Percentiles rank a stretch among this genome's conserved stretches.
These are phyloP conservation scores for Septoria linicola DNA, from an alignment of 2,329 filamentous ascomycete species.

Conservation along the genomic window DNA sequence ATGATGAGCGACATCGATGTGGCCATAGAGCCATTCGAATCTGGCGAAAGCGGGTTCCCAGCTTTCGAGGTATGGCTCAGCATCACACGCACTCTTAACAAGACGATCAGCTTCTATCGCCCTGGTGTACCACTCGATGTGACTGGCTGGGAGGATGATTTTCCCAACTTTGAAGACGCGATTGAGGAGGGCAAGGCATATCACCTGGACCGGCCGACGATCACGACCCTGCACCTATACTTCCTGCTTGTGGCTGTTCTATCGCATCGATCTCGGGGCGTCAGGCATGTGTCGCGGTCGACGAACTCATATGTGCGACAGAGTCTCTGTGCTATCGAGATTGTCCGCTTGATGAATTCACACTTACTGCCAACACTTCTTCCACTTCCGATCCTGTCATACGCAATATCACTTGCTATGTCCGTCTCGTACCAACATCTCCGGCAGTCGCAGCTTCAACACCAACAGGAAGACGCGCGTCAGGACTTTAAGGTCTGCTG, in stretches of 20 bases:
- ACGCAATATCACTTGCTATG: conserved; percentile 56
- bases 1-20: conserved; percentile 51
- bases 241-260: conserved; percentile 59
- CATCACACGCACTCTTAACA: conserved; percentile 47
- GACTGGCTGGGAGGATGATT: conserved; percentile 49
- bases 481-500: conserved; percentile 48
- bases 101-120: conserved; percentile 50
- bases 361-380: conserved; percentile 48
- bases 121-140: conserved; percentile 43
- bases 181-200: conserved; percentile 42
- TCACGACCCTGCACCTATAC: conserved; percentile 54
- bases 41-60: conserved; percentile 46
- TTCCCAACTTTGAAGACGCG: conserved; percentile 27
- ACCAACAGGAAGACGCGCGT: conserved; percentile 49
- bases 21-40: conserved; percentile 44
- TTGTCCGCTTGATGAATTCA: conserved; percentile 50
- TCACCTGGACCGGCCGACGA: conserved; percentile 41
- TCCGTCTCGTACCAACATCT: conserved; percentile 59
- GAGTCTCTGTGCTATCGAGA: conserved; percentile 55
- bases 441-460: conserved; percentile 51
- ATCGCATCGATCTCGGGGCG: conserved; percentile 52
- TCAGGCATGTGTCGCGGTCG: conserved; percentile 44
- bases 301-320: conserved; percentile 55
- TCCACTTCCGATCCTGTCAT: conserved; percentile 56
- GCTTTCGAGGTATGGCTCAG: conserved; percentile 51